A percentile compares a stretch with the other conserved stretches of the same genome.
Evolutionary conservation across 2,329 filamentous ascomycete species (phyloP).

Genomic region (Teratosphaeria viscida): DNA sequence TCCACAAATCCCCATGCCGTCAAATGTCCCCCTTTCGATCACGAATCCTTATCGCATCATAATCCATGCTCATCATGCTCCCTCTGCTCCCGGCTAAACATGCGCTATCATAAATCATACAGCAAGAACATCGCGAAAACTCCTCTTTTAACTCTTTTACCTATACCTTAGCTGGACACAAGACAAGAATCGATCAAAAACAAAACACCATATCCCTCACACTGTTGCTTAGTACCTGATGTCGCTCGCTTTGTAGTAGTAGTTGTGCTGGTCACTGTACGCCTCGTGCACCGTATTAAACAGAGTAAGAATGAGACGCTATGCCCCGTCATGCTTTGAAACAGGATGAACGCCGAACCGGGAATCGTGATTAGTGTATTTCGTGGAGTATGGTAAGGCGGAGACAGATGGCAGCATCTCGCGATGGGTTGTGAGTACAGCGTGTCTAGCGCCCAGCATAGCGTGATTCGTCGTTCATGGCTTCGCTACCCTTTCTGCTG

Average conservation of each 20-base stretch:
- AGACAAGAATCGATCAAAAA: not conserved
- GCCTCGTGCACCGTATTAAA: not conserved
- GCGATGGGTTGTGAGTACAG: not conserved
- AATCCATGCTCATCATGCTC: not conserved
- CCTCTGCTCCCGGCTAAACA: not conserved
- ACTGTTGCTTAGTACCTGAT: not conserved
- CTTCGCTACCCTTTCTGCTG: conserved; percentile 19
- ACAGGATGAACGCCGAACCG: not conserved
- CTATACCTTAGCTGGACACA: not conserved
- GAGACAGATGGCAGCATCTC: not conserved
- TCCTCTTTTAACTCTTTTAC: not conserved
- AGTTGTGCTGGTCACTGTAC: not conserved
- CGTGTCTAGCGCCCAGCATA: not conserved
- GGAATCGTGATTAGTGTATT: not conserved
- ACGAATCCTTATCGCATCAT: not conserved
- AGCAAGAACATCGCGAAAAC: not conserved
- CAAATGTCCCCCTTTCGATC: not conserved
- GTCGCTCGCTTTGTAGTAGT: not conserved
- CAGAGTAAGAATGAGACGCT: not conserved
- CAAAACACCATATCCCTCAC: not conserved
- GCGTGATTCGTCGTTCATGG: conserved; percentile 5
- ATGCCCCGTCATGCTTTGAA: not conserved
- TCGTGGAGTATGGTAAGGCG: not conserved
- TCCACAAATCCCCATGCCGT: not conserved
- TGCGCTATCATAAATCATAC: not conserved